Evolutionary conservation across 2,329 filamentous ascomycete genomes (phyloP).

Genomic region (Pseudopithomyces maydicus): DNA sequence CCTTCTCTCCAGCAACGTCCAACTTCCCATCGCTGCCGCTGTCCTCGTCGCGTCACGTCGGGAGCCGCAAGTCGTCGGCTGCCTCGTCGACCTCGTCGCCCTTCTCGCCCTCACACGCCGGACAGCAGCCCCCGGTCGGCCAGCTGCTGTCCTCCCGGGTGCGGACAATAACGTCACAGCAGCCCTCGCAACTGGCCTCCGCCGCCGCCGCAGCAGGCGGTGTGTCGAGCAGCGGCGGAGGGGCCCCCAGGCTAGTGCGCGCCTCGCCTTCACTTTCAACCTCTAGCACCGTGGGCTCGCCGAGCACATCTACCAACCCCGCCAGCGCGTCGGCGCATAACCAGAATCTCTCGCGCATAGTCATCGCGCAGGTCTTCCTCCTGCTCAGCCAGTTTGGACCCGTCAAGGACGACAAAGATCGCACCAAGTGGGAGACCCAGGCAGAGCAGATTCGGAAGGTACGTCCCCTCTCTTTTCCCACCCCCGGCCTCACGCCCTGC

Average conservation of each 20-base stretch:
- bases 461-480: conserved; percentile 38
- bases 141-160: conserved; percentile 63
- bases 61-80: conserved; percentile 59
- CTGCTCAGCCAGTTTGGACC: conserved; percentile 73
- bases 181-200: conserved; percentile 59
- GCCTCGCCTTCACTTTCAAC: conserved; percentile 65
- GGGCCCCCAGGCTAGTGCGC: conserved; percentile 60
- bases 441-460: conserved; percentile 92
- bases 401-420: conserved; percentile 91
- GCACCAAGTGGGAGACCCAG: conserved; percentile 89
- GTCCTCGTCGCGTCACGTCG: conserved; percentile 54
- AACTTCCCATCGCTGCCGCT: conserved; percentile 59
- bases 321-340: conserved; percentile 48
- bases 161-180: conserved; percentile 60
- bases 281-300: conserved; percentile 60
- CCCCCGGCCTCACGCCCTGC: background rate
- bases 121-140: conserved; percentile 58
- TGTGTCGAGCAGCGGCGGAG: conserved; percentile 59
- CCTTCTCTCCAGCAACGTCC: conserved; percentile 58
- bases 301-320: conserved; percentile 56
- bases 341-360: conserved; percentile 78
- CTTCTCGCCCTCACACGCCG: conserved; percentile 60
- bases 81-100: conserved; percentile 60
- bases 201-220: conserved; percentile 60
- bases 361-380: conserved; percentile 92